A percentile compares a stretch with the other conserved stretches of the same genome.
Evolutionary conservation across 2,329 filamentous ascomycete genomes (phyloP).

Genomic region (Neofusicoccum kwambonambiense): DNA sequence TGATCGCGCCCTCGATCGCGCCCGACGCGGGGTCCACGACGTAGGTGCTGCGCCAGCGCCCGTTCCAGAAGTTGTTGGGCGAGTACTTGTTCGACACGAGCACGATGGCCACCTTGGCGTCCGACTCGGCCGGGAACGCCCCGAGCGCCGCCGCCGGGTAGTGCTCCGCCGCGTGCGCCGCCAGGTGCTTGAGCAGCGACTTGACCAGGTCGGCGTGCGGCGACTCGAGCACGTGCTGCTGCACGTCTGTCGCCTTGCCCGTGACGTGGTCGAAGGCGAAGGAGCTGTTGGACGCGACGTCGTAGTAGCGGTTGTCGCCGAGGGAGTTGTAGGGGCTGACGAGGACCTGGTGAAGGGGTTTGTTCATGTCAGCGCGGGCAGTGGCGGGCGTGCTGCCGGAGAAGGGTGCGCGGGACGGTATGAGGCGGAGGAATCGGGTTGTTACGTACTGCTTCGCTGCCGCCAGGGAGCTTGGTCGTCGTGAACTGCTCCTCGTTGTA

Average conservation of each 20-base stretch:
- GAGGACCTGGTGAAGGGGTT: slow-evolving; percentile 54
- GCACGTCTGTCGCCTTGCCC: slow-evolving; percentile 77
- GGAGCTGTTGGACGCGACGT: slow-evolving; percentile 81
- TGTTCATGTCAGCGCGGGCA: not conserved
- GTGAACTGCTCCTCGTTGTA: slow-evolving; percentile 96
- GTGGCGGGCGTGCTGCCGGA: not conserved
- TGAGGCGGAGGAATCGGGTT: not conserved
- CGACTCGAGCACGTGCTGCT: slow-evolving; percentile 77
- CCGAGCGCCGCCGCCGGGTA: slow-evolving; percentile 79
- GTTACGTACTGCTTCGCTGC: slow-evolving; percentile 67
- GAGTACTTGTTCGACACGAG: slow-evolving; percentile 96
- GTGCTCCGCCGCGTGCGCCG: slow-evolving; percentile 79
- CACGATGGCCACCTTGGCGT: slow-evolving; percentile 73
- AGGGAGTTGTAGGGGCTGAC: slow-evolving; percentile 85
- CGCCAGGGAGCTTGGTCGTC: slow-evolving; percentile 84
- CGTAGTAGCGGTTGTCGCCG: slow-evolving; percentile 81
- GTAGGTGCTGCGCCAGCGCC: slow-evolving; percentile 91
- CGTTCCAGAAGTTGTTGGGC: slow-evolving; percentile 98
- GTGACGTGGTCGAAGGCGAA: slow-evolving; percentile 85
- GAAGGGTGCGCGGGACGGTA: not conserved
- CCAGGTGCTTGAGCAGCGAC: slow-evolving; percentile 76
- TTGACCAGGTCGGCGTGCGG: slow-evolving; percentile 76
- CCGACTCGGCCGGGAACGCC: slow-evolving; percentile 74
- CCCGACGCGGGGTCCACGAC: slow-evolving; percentile 67
- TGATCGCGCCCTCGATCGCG: slow-evolving; percentile 71